Base-by-base conservation (phyloP, 1,284 basidiomycete species). In the Ustilago tritici region DNA sequence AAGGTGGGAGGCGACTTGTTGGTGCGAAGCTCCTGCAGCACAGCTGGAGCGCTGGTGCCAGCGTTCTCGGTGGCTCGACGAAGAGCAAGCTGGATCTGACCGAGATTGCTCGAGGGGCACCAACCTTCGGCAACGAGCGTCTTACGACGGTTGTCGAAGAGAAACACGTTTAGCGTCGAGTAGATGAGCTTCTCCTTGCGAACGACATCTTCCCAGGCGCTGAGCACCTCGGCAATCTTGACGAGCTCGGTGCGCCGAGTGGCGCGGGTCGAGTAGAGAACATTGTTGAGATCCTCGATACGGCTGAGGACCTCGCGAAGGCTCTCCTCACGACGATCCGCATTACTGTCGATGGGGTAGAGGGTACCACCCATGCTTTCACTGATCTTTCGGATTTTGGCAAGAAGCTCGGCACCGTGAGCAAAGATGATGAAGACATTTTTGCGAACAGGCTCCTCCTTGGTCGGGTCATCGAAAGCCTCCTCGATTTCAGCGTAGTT, bases 351-450 rank as follows among this genome's bases (percentile, higher is more conserved):
- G 85, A 99, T 96, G 40, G 95, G 94, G 88, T 96, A 98, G 65
- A 99, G 89, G 0, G 95, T 97, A 2, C 93, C 97, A 54, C 97
- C 95, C 93, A 99, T 98, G 36, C 94, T 95, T 88, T 98, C 97
- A 53, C 95, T 93, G 72, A 99, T 94, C 87, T 96, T 98, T 86
- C 96, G 94, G 85, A 99, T 98, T 90, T 99, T 99, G 81, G 93
- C 91, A 35, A 99, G 91, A 23, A 99, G 89, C 49, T 93, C 92
- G 56, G 94, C 91, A 40, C 97, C 97, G 83, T 99, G 97, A 0
- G 96, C 97, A 84, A 99, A 99, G 87, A 99, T 98, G 88, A 99
- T 97, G 89, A 99, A 99, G 50, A 99, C 97, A 81, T 98, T 95
- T 90, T 99, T 99, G 71, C 72, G 80, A 28, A 85, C 79, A 28